phyloP scores from a whole-genome alignment of 352 stramenopile species.

The Phytophthora sojae region DNA sequence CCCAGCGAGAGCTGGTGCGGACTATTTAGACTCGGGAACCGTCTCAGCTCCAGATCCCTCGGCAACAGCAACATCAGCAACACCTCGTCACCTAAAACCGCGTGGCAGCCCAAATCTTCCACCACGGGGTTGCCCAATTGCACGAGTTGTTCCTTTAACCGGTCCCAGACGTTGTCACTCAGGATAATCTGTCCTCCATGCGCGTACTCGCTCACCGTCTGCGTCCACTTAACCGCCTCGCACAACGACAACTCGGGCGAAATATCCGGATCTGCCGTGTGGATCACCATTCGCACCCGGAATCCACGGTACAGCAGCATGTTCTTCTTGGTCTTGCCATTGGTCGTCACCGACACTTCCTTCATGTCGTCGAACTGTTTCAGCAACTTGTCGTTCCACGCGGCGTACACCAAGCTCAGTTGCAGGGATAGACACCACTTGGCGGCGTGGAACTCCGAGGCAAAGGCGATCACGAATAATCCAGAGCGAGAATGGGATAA shows the following conservation, averaged over 20 bases:
- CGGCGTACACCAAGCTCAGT: constrained; percentile 84
- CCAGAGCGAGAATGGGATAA: constrained; percentile 77
- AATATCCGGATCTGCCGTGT: constrained; percentile 68
- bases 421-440: constrained; percentile 90
- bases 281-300: constrained; percentile 89
- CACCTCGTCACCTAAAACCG: constrained; percentile 77
- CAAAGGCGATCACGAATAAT: constrained; percentile 86
- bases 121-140: constrained; percentile 89
- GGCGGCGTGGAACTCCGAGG: constrained; percentile 86
- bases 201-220: constrained; percentile 84
- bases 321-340: constrained; percentile 76
- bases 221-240: constrained; percentile 86
- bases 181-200: constrained; percentile 88
- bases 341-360: constrained; percentile 66
- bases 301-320: constrained; percentile 85
- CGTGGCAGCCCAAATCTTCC: constrained; percentile 84
- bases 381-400: constrained; percentile 90
- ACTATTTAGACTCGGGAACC: constrained; percentile 81
- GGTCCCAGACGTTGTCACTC: constrained; percentile 87
- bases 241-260: constrained; percentile 66
- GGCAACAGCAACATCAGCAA: constrained; percentile 84
- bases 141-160: constrained; percentile 87
- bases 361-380: constrained; percentile 86
- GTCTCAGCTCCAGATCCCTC: constrained; percentile 76
- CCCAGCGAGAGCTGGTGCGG: constrained; percentile 73